A percentile compares a stretch with the other conserved stretches of the same genome.
Evolutionary conservation across 2,329 filamentous ascomycete species (phyloP).

Genomic region (Thielaviopsis cerberus): DNA sequence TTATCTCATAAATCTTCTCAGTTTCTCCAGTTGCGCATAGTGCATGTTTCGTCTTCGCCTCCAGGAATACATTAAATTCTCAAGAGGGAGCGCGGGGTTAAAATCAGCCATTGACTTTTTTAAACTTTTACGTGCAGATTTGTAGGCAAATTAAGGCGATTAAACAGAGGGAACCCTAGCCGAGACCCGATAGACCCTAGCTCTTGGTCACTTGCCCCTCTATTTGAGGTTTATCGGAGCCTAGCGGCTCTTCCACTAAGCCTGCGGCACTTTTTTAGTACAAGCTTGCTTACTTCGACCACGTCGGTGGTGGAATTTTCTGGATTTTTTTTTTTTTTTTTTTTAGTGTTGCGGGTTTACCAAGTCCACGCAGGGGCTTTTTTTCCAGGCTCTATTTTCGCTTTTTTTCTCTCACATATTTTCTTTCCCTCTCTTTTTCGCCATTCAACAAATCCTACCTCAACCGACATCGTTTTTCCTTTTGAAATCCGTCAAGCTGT

Average conservation of each 20-base stretch:
- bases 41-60: no score
- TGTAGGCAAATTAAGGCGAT: no score
- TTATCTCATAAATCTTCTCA: no score
- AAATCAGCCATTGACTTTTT: no score
- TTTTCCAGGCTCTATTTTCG: neutral
- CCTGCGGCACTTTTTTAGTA: neutral
- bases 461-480: neutral
- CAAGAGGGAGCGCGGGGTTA: no score
- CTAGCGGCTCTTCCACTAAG: neutral
- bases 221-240: neutral
- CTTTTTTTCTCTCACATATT: neutral
- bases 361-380: no score
- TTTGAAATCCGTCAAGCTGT: conserved; percentile 56
- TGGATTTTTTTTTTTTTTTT: neutral
- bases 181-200: no score
- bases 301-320: neutral
- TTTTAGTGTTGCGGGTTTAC: neutral
- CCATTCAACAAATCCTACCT: neutral
- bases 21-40: no score
- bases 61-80: no score
- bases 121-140: no score
- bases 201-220: neutral
- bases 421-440: neutral
- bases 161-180: no score
- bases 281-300: neutral